phyloP scores from a whole-genome alignment of 2,329 filamentous ascomycete genomes.

The Colletotrichum sp. region DNA sequence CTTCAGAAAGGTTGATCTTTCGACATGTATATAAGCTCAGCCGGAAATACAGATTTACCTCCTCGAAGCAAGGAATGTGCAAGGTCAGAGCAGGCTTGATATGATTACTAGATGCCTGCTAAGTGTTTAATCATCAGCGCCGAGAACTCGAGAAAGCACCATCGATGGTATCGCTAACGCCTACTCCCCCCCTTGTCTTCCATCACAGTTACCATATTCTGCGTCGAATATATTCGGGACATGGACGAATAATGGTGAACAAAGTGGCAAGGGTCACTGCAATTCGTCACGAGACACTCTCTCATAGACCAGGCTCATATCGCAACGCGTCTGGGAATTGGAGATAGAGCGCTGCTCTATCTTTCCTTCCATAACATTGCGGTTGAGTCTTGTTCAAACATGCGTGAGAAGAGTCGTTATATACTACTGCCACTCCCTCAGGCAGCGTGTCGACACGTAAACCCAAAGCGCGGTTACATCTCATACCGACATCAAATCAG shows the following conservation, averaged over 20 bases:
- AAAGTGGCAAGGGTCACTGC: accelerated
- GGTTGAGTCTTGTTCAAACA: too few species aligned
- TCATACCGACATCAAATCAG: accelerated
- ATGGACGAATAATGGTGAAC: too few species aligned
- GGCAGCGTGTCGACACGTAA: too few species aligned
- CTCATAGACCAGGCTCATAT: too few species aligned
- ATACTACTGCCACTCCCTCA: too few species aligned
- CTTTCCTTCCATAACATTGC: too few species aligned
- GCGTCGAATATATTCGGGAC: neutral
- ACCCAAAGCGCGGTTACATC: accelerated
- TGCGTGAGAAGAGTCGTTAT: too few species aligned
- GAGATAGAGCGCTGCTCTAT: too few species aligned
- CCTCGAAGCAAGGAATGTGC: too few species aligned
- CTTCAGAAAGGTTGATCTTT: accelerated
- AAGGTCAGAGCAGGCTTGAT: too few species aligned
- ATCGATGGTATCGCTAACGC: neutral
- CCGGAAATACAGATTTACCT: neutral
- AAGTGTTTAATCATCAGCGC: too few species aligned
- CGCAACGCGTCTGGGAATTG: neutral
- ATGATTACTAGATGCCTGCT: neutral
- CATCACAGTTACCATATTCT: accelerated
- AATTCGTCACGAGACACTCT: neutral
- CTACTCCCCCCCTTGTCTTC: neutral
- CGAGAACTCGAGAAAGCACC: too few species aligned
- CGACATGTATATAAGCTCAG: accelerated